Percentiles rank a stretch among this genome's conserved stretches.
phyloP scores from a whole-genome alignment of 257 asterid species.

The Primulina huaijiensis region DNA sequence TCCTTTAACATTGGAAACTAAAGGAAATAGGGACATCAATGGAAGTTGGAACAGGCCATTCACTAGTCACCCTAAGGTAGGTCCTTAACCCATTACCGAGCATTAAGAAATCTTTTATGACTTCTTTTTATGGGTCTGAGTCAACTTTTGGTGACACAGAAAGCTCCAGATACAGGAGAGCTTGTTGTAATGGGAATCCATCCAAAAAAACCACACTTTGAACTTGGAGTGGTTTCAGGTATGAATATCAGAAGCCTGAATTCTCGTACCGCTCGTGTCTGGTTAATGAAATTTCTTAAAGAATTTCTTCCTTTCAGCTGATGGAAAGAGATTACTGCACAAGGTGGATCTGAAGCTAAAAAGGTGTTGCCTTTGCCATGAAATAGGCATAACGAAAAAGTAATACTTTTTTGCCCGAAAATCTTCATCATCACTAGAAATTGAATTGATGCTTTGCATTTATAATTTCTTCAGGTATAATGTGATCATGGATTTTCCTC shows the following conservation, averaged over 20 bases:
- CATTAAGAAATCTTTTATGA: background rate
- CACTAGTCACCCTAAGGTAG: slow-evolving; percentile 74
- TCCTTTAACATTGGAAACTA: slow-evolving; percentile 23
- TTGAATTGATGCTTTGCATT: background rate
- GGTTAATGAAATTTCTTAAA: background rate
- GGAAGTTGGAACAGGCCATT: slow-evolving; percentile 65
- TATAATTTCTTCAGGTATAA: slow-evolving; percentile 40
- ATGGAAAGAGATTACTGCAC: slow-evolving; percentile 54
- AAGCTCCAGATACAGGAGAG: slow-evolving; percentile 58
- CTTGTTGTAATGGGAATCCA: slow-evolving; percentile 57
- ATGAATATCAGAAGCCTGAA: background rate
- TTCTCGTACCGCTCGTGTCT: background rate
- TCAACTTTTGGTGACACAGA: slow-evolving; percentile 33
- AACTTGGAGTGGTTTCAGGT: slow-evolving; percentile 70
- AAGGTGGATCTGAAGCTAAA: slow-evolving; percentile 52
- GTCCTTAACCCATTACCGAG: background rate
- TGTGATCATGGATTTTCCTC: slow-evolving; percentile 66
- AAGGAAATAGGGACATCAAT: slow-evolving; percentile 43
- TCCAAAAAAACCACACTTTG: slow-evolving; percentile 50
- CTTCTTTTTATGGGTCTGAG: background rate
- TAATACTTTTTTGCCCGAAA: background rate
- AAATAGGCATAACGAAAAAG: slow-evolving; percentile 59
- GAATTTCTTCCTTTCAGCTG: slow-evolving; percentile 33
- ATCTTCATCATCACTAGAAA: background rate
- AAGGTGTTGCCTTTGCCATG: slow-evolving; percentile 65